Conservation (phyloP, 169 alveolate species). For the Plasmodium fragile region DNA sequence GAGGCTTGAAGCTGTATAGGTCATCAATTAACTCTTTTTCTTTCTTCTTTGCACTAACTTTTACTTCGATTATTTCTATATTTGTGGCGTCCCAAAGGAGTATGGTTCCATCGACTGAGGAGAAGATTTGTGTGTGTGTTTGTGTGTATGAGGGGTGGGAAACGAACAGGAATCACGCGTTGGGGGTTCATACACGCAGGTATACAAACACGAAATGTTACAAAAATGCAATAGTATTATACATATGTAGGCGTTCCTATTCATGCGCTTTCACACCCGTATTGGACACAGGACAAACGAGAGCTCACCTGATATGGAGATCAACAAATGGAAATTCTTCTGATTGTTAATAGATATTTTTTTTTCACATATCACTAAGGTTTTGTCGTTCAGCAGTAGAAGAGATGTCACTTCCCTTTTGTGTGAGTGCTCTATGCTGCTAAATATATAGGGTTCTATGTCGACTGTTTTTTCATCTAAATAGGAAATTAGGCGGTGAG, state of each 20-base stretch:
- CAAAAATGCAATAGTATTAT: neutral
- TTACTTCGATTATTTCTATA: slow-evolving; percentile 34
- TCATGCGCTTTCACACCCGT: neutral
- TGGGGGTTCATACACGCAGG: neutral
- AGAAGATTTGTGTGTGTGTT: neutral
- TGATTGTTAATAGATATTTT: slow-evolving; percentile 55
- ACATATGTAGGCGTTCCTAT: neutral
- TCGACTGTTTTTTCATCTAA: slow-evolving; percentile 59
- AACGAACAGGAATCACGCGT: neutral
- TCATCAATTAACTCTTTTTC: slow-evolving; percentile 56
- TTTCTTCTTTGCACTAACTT: slow-evolving; percentile 46
- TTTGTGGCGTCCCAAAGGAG: slow-evolving; percentile 73
- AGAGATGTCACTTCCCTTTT: slow-evolving; percentile 72
- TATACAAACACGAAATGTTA: neutral
- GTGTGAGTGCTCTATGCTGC: slow-evolving; percentile 67
- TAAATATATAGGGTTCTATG: slow-evolving; percentile 67
- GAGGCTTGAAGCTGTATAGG: slow-evolving; percentile 58
- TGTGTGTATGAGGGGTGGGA: neutral
- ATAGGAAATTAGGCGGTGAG: neutral
- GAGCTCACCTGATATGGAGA: slow-evolving; percentile 44
- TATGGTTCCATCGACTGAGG: slow-evolving; percentile 59
- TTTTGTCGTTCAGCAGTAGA: slow-evolving; percentile 53
- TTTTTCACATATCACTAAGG: slow-evolving; percentile 34
- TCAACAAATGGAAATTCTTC: slow-evolving; percentile 45
- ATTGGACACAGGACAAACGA: neutral